A percentile compares a stretch with the other conserved stretches of the same genome.
Conservation (phyloP, 305 asterid species). For the Rubia balearica region DNA sequence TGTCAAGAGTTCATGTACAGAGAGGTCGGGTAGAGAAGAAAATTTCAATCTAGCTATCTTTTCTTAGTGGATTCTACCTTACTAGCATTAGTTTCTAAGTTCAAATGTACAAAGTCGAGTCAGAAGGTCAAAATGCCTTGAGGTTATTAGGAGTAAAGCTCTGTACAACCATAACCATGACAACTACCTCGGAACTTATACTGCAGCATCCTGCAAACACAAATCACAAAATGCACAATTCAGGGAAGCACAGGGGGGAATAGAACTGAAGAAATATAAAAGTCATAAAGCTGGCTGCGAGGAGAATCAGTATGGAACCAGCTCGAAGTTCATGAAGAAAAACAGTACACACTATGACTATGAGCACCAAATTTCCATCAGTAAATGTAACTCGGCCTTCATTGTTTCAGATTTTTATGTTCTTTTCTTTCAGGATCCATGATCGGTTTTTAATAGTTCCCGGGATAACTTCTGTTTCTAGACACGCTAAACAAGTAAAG, state of each 20-base stretch:
- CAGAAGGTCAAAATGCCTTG: slow-evolving; percentile 6
- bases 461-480: not conserved
- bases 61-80: not conserved
- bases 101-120: slow-evolving; percentile 10
- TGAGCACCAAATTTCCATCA: not conserved
- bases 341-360: not conserved
- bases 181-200: not conserved
- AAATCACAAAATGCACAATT: not conserved
- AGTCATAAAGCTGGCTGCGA: not conserved
- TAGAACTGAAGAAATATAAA: not conserved
- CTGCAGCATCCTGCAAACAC: slow-evolving; percentile 19
- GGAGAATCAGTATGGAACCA: not conserved
- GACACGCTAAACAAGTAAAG: not conserved
- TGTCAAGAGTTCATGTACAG: slow-evolving; percentile 9
- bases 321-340: not conserved
- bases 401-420: not conserved
- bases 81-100: slow-evolving; percentile 10
- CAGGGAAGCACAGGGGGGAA: not conserved
- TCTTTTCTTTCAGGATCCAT: not conserved
- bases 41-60: slow-evolving; percentile 4
- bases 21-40: not conserved
- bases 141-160: slow-evolving; percentile 9
- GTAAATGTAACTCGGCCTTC: not conserved
- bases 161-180: slow-evolving; percentile 15
- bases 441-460: not conserved